These are phyloP conservation scores for Fusarium nematophilum DNA, from an alignment of 2,329 filamentous ascomycete genomes.

Conservation along the genomic window DNA sequence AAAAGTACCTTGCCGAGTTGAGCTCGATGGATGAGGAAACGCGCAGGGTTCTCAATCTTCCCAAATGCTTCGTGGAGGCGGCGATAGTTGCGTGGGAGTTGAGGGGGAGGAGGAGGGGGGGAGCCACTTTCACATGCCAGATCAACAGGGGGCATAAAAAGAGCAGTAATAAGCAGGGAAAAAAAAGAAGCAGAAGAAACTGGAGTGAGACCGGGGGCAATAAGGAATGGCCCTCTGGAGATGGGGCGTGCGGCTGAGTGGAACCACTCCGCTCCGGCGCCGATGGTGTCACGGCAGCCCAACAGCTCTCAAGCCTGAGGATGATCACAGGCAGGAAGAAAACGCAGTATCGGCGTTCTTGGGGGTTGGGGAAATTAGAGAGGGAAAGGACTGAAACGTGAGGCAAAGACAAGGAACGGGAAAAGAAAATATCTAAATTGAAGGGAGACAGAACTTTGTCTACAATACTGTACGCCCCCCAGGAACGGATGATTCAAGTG, in stretches of 20 bases:
- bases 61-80: no score
- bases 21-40: slow-evolving; percentile 17
- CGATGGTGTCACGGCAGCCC: slow-evolving; percentile 40
- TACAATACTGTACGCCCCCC: no score
- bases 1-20: no score
- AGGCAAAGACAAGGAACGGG: background rate
- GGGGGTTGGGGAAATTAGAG: background rate
- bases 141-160: slow-evolving; percentile 25
- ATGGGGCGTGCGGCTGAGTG: slow-evolving; percentile 38
- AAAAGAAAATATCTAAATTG: background rate
- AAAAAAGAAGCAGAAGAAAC: no score
- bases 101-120: slow-evolving; percentile 7
- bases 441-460: slow-evolving; percentile 23
- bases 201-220: no score
- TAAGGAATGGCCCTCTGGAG: slow-evolving; percentile 5
- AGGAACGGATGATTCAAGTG: slow-evolving; percentile 8
- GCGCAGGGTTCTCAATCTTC: no score
- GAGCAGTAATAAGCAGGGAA: background rate
- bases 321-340: background rate
- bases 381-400: background rate
- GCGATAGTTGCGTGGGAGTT: slow-evolving; percentile 1
- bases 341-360: no score
- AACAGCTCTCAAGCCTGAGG: slow-evolving; percentile 40
- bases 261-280: slow-evolving; percentile 29
- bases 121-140: slow-evolving; percentile 47